Conservation (phyloP, 2,329 filamentous ascomycete genomes). For the Phaeosphaeriaceae sp. region DNA sequence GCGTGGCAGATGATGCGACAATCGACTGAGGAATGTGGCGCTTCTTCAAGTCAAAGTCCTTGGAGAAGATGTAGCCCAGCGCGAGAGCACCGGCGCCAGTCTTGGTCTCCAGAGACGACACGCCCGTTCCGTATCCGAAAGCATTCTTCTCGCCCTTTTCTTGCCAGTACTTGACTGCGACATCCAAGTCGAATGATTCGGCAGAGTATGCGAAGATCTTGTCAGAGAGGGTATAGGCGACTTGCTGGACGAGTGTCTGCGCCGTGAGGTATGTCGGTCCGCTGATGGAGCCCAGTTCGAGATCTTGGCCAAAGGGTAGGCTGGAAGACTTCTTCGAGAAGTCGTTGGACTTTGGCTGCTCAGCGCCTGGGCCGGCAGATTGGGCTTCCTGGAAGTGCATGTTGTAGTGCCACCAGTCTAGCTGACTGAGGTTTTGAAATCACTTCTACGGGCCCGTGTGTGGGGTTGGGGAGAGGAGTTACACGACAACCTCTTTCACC, state of each 20-base stretch:
- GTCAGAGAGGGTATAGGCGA: conserved; percentile 93
- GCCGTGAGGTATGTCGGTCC: conserved; percentile 93
- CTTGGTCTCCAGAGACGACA: conserved; percentile 84
- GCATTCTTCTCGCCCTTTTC: conserved; percentile 75
- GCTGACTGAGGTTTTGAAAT: conserved; percentile 8
- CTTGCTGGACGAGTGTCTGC: conserved; percentile 92
- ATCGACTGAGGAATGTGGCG: conserved; percentile 91
- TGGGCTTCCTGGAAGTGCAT: conserved; percentile 50
- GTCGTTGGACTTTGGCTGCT: conserved; percentile 37
- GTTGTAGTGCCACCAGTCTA: conserved; percentile 22
- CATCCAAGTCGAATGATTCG: conserved; percentile 88
- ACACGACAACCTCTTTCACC: conserved; percentile 1
- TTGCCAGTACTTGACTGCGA: conserved; percentile 81
- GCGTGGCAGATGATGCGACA: conserved; percentile 81
- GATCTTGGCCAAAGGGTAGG: conserved; percentile 61
- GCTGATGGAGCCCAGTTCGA: conserved; percentile 67
- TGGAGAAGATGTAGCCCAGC: conserved; percentile 96
- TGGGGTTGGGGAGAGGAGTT: background rate
- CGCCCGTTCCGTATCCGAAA: conserved; percentile 78
- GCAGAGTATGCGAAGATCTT: conserved; percentile 98
- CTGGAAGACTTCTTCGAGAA: conserved; percentile 55
- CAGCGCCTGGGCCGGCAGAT: conserved; percentile 46
- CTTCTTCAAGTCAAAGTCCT: conserved; percentile 92
- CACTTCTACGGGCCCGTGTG: background rate
- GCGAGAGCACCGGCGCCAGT: conserved; percentile 89